Percentiles rank a stretch among this genome's conserved stretches.
phyloP scores from a whole-genome alignment of 768 basidiomycete species.

The Trichaptum fuscoviolaceum region DNA sequence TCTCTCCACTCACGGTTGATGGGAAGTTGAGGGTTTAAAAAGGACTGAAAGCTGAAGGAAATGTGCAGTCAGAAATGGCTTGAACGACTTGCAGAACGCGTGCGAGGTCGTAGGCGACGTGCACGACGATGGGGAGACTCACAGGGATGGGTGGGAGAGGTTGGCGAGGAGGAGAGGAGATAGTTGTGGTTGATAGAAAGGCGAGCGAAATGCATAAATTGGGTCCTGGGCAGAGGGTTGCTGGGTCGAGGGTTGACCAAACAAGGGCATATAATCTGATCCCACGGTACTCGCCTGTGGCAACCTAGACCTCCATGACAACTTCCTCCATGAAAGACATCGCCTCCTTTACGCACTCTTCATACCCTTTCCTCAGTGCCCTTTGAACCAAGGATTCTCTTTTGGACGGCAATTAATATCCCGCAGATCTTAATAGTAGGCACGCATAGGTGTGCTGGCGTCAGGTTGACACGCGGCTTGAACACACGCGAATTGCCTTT shows the following conservation, averaged over 20 bases:
- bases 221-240: constrained; percentile 70
- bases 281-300: not conserved
- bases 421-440: not conserved
- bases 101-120: constrained; percentile 14
- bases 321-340: not conserved
- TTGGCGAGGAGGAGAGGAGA: constrained; percentile 34
- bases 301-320: not conserved
- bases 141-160: constrained; percentile 24
- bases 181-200: constrained; percentile 42
- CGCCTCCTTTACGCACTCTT: not conserved
- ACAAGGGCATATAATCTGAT: constrained; percentile 6
- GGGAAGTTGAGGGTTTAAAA: constrained; percentile 11
- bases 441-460: not conserved
- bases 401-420: not conserved
- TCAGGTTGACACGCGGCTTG: not conserved
- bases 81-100: constrained; percentile 7
- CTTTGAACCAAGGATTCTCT: not conserved
- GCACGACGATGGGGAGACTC: constrained; percentile 21
- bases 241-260: constrained; percentile 24
- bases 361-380: not conserved
- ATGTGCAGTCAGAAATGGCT: constrained; percentile 13
- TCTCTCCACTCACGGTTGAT: constrained; percentile 8
- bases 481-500: not conserved
- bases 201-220: constrained; percentile 51
- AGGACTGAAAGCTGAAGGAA: constrained; percentile 7